These are phyloP conservation scores for Mycotypha africana DNA, from an alignment of 371 early-diverging fungal species.

Conservation along the genomic window DNA sequence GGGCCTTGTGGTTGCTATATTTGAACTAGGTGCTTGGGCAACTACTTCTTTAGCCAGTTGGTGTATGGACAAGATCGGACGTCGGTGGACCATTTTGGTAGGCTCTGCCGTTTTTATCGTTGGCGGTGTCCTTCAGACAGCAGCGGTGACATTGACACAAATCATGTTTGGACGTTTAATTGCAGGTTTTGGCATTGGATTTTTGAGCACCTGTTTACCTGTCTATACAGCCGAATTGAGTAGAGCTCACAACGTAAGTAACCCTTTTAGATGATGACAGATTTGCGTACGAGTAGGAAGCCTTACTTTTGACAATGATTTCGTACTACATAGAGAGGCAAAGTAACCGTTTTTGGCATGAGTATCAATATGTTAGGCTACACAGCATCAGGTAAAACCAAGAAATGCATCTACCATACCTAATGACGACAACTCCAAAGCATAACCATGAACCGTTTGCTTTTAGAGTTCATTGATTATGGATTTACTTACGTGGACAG, in stretches of 20 bases:
- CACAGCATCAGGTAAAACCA: slow-evolving; percentile 24
- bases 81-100: slow-evolving; percentile 30
- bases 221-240: slow-evolving; percentile 56
- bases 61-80: slow-evolving; percentile 35
- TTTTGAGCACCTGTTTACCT: slow-evolving; percentile 34
- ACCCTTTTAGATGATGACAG: too few relatives aligned
- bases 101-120: slow-evolving; percentile 30
- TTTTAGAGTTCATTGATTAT: slow-evolving; percentile 38
- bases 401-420: too few relatives aligned
- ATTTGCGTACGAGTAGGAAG: too few relatives aligned
- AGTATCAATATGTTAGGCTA: slow-evolving; percentile 37
- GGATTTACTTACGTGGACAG: slow-evolving; percentile 31
- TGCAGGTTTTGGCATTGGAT: slow-evolving; percentile 40
- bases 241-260: too few relatives aligned
- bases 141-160: slow-evolving; percentile 24
- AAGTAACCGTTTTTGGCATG: slow-evolving; percentile 35
- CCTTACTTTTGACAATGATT: too few relatives aligned
- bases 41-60: slow-evolving; percentile 32
- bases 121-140: slow-evolving; percentile 35
- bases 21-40: slow-evolving; percentile 34
- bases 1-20: slow-evolving; percentile 26
- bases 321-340: slow-evolving; percentile 35
- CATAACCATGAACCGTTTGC: too few relatives aligned
- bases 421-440: too few relatives aligned
- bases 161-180: slow-evolving; percentile 32